phyloP scores from a whole-genome alignment of 495 filamentous ascomycete genomes.

The Aspergillus nanangensis region DNA sequence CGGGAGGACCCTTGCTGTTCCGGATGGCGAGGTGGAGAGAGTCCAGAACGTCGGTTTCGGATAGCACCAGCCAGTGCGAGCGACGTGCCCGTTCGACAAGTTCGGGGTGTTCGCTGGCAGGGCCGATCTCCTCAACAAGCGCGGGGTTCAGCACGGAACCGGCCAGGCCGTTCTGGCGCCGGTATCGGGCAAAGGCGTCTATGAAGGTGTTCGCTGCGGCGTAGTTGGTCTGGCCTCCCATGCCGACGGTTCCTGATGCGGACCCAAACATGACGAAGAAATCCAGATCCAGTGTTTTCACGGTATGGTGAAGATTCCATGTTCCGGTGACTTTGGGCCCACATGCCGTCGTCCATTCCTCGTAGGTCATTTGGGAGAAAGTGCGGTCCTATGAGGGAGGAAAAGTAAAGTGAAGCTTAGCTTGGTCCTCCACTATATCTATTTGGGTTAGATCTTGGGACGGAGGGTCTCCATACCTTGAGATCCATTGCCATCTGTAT shows the following conservation, averaged over 20 bases:
- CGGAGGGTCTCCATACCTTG: conserved; percentile 17
- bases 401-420: too few species aligned
- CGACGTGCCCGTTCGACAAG: not conserved
- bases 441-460: conserved; percentile 37
- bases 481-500: conserved; percentile 32
- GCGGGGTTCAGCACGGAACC: conserved; percentile 28
- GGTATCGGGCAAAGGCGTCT: conserved; percentile 31
- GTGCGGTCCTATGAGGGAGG: too few species aligned
- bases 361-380: too few species aligned
- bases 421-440: too few species aligned
- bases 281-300: conserved; percentile 30
- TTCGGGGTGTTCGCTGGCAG: conserved; percentile 12
- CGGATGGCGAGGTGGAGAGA: too few species aligned
- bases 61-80: too few species aligned
- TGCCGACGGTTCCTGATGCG: conserved; percentile 28
- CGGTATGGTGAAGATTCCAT: conserved; percentile 52
- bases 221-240: conserved; percentile 29
- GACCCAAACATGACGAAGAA: conserved; percentile 47
- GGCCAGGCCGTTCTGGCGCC: conserved; percentile 18
- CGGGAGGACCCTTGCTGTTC: too few species aligned
- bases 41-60: too few species aligned
- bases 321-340: conserved; percentile 43
- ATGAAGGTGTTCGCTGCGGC: conserved; percentile 30
- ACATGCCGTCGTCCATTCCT: conserved; percentile 28
- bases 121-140: conserved; percentile 28